These are phyloP conservation scores for Bipolaris sorokiniana DNA, from an alignment of 2,329 filamentous ascomycete species.

Conservation along the genomic window DNA sequence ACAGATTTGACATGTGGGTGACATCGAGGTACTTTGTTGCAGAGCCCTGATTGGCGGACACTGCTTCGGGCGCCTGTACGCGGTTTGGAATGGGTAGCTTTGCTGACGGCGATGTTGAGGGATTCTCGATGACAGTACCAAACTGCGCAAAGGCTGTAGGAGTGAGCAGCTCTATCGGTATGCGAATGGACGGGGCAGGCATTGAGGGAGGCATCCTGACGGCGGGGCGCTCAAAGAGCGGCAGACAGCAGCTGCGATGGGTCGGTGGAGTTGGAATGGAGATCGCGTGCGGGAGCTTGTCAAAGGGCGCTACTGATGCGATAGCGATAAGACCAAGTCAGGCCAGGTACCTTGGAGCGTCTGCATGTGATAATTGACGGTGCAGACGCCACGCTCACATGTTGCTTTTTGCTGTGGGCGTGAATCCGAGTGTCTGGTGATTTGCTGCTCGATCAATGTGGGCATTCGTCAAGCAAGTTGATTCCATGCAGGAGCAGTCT, in stretches of 20 bases:
- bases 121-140: slow-evolving; percentile 82
- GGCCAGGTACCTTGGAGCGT: neutral
- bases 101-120: slow-evolving; percentile 57
- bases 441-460: neutral
- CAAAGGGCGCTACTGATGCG: slow-evolving; percentile 17
- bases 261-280: slow-evolving; percentile 11
- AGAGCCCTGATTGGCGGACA: slow-evolving; percentile 81
- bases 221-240: slow-evolving; percentile 1
- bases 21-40: slow-evolving; percentile 87
- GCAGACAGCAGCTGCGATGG: slow-evolving; percentile 7
- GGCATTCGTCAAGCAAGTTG: neutral
- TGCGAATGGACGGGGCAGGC: slow-evolving; percentile 48
- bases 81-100: slow-evolving; percentile 55
- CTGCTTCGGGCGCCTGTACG: slow-evolving; percentile 55
- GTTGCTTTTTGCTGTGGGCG: neutral
- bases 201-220: slow-evolving; percentile 48
- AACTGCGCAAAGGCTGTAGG: slow-evolving; percentile 74
- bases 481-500: neutral
- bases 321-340: slow-evolving; percentile 18
- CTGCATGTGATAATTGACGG: neutral
- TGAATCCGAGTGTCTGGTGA: too few relatives aligned
- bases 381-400: neutral
- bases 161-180: slow-evolving; percentile 71
- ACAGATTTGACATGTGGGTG: slow-evolving; percentile 74
- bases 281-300: slow-evolving; percentile 23